Evolutionary conservation across 2,329 filamentous ascomycete genomes (phyloP).

Genomic region (Paecilomyces fulvus): DNA sequence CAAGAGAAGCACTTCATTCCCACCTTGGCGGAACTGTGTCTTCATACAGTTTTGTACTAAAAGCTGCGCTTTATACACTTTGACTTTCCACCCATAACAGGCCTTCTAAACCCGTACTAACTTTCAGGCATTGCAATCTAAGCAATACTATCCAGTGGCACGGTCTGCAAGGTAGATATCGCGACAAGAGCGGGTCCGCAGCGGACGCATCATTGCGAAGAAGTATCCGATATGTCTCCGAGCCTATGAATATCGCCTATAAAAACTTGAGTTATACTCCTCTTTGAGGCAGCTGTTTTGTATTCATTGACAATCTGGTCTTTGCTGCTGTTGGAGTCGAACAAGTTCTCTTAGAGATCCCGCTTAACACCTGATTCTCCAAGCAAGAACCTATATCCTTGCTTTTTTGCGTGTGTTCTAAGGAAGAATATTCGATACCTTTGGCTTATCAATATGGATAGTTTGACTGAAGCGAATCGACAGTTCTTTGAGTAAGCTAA

Average conservation of each 20-base stretch:
- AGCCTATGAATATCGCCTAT: background rate
- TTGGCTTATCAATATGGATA: constrained; percentile 16
- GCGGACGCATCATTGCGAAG: background rate
- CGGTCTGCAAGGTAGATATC: background rate
- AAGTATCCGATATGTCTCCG: constrained; percentile 28
- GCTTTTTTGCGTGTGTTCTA: background rate
- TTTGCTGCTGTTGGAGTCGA: background rate
- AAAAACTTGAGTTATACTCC: background rate
- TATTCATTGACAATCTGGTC: too few relatives aligned
- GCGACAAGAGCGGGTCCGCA: background rate
- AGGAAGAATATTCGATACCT: background rate
- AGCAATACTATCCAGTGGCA: background rate
- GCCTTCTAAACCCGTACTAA: background rate
- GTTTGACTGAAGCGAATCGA: constrained; percentile 30
- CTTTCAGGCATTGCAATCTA: background rate
- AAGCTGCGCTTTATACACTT: background rate
- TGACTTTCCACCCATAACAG: background rate
- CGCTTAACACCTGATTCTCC: background rate
- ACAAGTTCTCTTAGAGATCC: background rate
- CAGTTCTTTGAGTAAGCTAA: constrained; percentile 32
- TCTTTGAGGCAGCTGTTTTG: background rate
- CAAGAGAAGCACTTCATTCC: background rate
- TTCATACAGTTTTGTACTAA: background rate
- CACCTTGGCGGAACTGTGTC: background rate
- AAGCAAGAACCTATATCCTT: background rate